Conservation (phyloP, 78 protist genomes). For the Planoprotostelium fungivorum region DNA sequence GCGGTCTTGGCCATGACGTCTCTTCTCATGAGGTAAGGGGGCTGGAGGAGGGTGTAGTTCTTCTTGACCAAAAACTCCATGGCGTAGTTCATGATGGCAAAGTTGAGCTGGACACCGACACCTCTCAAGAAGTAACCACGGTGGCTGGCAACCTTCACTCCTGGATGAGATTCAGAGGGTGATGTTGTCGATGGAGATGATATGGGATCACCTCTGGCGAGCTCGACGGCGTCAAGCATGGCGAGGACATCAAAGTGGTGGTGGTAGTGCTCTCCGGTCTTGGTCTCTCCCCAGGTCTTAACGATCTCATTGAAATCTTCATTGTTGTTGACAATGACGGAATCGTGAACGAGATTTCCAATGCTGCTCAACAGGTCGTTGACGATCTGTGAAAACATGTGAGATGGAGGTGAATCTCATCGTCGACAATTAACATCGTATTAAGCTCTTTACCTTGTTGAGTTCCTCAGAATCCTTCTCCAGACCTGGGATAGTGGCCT, state of each 20-base stretch:
- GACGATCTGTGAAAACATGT: too few relatives aligned
- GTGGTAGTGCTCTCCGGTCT: constrained; percentile 18
- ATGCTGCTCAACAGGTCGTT: constrained; percentile 30
- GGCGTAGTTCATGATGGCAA: constrained; percentile 87
- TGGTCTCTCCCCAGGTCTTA: constrained; percentile 66
- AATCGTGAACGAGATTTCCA: constrained; percentile 92
- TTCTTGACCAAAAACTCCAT: constrained; percentile 54
- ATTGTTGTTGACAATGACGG: constrained; percentile 76
- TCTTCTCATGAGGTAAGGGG: constrained; percentile 96
- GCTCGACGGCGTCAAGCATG: constrained; percentile 86
- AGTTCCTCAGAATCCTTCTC: constrained; percentile 13
- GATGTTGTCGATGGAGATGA: background rate
- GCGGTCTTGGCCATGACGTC: constrained; percentile 91
- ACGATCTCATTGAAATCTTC: constrained; percentile 74
- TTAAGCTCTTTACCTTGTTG: constrained; percentile 14
- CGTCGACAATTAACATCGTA: constrained; percentile 37
- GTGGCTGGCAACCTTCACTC: constrained; percentile 80
- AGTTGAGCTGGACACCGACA: constrained; percentile 80
- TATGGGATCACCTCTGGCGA: constrained; percentile 61
- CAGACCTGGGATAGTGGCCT: constrained; percentile 11
- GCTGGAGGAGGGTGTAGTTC: constrained; percentile 80
- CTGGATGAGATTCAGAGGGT: background rate
- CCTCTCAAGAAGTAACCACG: constrained; percentile 95
- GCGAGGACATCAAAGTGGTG: constrained; percentile 78
- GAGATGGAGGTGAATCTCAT: too few relatives aligned